A percentile compares a stretch with the other conserved stretches of the same genome.
phyloP scores from a whole-genome alignment of 2,329 filamentous ascomycete genomes.

The Sphaerulina populicola region DNA sequence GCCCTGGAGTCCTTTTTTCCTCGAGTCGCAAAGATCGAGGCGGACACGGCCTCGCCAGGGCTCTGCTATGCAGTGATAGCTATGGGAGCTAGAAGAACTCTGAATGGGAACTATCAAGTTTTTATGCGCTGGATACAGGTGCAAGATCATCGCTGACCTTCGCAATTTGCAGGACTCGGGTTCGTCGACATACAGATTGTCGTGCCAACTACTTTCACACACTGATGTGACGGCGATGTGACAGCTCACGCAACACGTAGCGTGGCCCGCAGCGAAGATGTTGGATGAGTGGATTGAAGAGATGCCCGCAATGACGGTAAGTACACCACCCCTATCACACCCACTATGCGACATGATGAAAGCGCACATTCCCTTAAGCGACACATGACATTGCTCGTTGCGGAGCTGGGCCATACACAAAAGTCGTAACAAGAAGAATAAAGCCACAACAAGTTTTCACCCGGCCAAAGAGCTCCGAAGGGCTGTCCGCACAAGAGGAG shows the following conservation, averaged over 20 bases:
- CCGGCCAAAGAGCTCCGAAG: not conserved
- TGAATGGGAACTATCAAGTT: not conserved
- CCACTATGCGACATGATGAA: not conserved
- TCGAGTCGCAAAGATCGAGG: not conserved
- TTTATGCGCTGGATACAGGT: too few relatives aligned
- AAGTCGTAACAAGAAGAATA: not conserved
- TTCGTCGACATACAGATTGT: too few relatives aligned
- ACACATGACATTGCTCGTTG: not conserved
- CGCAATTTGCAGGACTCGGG: too few relatives aligned
- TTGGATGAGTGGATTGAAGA: too few relatives aligned
- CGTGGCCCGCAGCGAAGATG: too few relatives aligned
- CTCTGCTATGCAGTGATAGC: not conserved
- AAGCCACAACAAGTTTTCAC: too few relatives aligned
- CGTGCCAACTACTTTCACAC: too few relatives aligned
- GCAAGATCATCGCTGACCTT: too few relatives aligned
- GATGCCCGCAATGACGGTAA: not conserved
- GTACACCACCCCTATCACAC: not conserved
- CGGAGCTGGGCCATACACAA: not conserved
- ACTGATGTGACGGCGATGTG: too few relatives aligned
- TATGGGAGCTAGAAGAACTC: not conserved
- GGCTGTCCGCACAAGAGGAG: not conserved
- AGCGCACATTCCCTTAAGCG: not conserved
- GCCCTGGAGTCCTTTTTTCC: not conserved
- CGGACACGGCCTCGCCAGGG: not conserved
- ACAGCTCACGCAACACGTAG: too few relatives aligned